These are phyloP conservation scores for Inga leiocalycina DNA, from an alignment of 306 rosid genomes.

Conservation along the genomic window DNA sequence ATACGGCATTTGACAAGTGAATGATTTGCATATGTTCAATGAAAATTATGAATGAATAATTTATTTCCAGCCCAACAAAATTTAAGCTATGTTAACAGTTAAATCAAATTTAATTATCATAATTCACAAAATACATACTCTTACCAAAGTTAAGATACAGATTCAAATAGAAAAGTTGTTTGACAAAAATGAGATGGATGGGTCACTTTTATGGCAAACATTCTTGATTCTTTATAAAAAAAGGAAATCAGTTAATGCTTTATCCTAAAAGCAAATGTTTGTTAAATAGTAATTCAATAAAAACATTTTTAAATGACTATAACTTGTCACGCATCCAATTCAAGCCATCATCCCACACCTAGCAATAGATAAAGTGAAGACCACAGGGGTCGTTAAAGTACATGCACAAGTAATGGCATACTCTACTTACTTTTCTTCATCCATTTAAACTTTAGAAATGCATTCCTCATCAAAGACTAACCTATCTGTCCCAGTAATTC, in stretches of 20 bases:
- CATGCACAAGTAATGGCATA: not conserved
- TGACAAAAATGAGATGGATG: conserved; percentile 26
- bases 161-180: conserved; percentile 22
- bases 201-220: conserved; percentile 3
- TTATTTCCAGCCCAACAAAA: not conserved
- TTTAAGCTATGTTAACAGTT: not conserved
- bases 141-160: not conserved
- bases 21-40: conserved; percentile 2
- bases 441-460: conserved; percentile 15
- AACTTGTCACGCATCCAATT: not conserved
- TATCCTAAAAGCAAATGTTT: not conserved
- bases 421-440: not conserved
- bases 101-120: not conserved
- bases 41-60: not conserved
- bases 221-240: conserved; percentile 9
- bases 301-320: not conserved
- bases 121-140: conserved; percentile 27
- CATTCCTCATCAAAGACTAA: conserved; percentile 34
- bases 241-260: not conserved
- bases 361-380: not conserved
- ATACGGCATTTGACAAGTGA: not conserved
- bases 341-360: not conserved
- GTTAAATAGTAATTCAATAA: not conserved
- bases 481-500: conserved; percentile 99
- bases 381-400: not conserved